Percentiles rank a stretch among this genome's conserved stretches.
Conservation (phyloP, 129 eudicot genomes). For the Sambucus nigra region DNA sequence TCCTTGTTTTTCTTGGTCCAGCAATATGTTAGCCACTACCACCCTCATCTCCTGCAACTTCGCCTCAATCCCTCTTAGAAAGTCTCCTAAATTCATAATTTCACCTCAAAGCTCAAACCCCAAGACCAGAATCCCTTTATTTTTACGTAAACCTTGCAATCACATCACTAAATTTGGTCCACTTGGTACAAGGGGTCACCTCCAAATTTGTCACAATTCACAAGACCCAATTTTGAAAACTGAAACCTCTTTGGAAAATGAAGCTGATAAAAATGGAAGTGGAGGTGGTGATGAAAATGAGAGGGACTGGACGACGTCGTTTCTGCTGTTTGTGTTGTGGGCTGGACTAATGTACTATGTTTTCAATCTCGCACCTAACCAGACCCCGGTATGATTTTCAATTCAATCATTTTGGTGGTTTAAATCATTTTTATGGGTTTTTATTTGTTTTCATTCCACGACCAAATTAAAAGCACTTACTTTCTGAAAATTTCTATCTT, state of each 20-base stretch:
- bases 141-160: not conserved
- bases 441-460: not conserved
- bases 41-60: slow-evolving; percentile 57
- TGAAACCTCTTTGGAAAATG: not conserved
- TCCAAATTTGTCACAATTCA: slow-evolving; percentile 26
- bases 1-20: no score
- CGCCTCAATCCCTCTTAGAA: slow-evolving; percentile 31
- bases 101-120: slow-evolving; percentile 11
- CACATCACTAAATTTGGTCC: slow-evolving; percentile 4
- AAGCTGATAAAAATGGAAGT: slow-evolving; percentile 9
- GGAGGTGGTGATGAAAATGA: slow-evolving; percentile 32
- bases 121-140: slow-evolving; percentile 9
- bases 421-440: not conserved
- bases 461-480: no score
- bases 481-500: no score
- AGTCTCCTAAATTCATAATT: not conserved
- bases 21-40: slow-evolving; percentile 43
- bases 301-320: slow-evolving; percentile 66
- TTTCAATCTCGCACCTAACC: slow-evolving; percentile 68
- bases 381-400: slow-evolving; percentile 61
- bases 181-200: slow-evolving; percentile 11
- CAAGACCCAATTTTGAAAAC: slow-evolving; percentile 26
- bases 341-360: slow-evolving; percentile 77
- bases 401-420: not conserved
- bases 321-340: slow-evolving; percentile 65